Conservation (phyloP, 2,329 filamentous ascomycete species). For the Albophoma yamanashiensis region DNA sequence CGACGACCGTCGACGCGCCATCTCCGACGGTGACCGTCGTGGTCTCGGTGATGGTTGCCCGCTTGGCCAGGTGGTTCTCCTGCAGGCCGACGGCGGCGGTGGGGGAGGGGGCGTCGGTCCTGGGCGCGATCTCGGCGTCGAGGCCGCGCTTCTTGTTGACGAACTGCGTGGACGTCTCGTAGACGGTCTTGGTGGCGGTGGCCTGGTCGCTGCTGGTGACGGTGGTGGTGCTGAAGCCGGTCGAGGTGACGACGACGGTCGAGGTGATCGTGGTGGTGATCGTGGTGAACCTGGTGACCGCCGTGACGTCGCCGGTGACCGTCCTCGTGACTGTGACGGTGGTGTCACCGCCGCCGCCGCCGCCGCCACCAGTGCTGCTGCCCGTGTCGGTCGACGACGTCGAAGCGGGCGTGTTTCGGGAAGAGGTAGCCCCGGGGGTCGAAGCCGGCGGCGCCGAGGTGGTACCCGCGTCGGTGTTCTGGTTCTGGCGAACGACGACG, state of each 20-base stretch:
- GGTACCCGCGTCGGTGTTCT: neutral
- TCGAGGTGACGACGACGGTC: constrained; percentile 23
- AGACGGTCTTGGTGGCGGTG: constrained; percentile 24
- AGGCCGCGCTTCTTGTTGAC: constrained; percentile 22
- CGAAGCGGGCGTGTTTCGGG: neutral
- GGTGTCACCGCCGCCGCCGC: constrained; percentile 2
- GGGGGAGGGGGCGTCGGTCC: constrained; percentile 11
- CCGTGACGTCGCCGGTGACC: constrained; percentile 14
- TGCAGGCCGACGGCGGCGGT: constrained; percentile 7
- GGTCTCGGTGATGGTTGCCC: constrained; percentile 19
- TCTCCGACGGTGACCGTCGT: constrained; percentile 19
- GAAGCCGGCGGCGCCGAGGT: neutral
- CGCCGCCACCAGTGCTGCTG: neutral
- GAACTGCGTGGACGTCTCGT: constrained; percentile 20
- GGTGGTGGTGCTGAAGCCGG: constrained; percentile 23
- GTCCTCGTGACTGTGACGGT: constrained; percentile 20
- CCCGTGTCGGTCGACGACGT: neutral
- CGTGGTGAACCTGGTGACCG: constrained; percentile 18
- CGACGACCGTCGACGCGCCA: constrained; percentile 15
- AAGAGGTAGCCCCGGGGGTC: neutral
- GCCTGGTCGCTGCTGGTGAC: constrained; percentile 22
- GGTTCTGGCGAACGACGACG: constrained; percentile 6
- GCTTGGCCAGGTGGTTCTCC: constrained; percentile 18
- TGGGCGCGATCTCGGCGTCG: constrained; percentile 11
- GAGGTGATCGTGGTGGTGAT: constrained; percentile 16